phyloP scores from a whole-genome alignment of 2,329 filamentous ascomycete genomes.

The Paraconiothyrium brasiliense region DNA sequence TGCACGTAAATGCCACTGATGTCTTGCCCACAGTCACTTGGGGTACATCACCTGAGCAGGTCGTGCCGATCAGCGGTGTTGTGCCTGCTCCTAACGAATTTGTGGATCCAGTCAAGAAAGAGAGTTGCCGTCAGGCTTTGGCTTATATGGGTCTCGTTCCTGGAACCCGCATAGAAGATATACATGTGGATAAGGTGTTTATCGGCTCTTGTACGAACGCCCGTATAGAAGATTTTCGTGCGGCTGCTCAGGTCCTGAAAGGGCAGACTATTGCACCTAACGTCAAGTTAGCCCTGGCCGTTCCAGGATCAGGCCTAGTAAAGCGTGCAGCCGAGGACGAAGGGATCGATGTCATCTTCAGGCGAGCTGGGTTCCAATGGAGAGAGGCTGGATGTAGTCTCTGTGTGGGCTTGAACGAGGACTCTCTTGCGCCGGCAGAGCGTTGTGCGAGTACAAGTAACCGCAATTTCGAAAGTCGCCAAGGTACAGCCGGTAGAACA shows the following conservation, averaged over 20 bases:
- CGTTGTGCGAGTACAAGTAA: constrained; percentile 96
- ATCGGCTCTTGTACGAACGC: constrained; percentile 98
- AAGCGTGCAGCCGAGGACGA: constrained; percentile 92
- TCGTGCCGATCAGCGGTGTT: constrained; percentile 87
- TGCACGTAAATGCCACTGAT: constrained; percentile 90
- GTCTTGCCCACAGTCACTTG: constrained; percentile 93
- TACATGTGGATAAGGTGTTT: constrained; percentile 93
- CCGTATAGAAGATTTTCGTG: constrained; percentile 92
- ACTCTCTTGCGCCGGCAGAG: constrained; percentile 91
- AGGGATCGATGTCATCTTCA: constrained; percentile 91
- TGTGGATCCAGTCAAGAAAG: constrained; percentile 79
- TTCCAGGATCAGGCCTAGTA: constrained; percentile 93
- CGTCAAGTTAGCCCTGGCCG: constrained; percentile 93
- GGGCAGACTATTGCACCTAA: constrained; percentile 87
- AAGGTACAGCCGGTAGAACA: constrained; percentile 89
- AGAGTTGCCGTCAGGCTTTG: constrained; percentile 79
- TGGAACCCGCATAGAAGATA: constrained; percentile 88
- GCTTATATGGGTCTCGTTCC: constrained; percentile 95
- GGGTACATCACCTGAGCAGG: constrained; percentile 98
- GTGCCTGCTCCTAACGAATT: constrained; percentile 93
- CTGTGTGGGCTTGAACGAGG: constrained; percentile 99
- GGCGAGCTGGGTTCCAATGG: constrained; percentile 95
- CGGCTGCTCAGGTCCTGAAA: constrained; percentile 84
- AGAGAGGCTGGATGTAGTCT: constrained; percentile 98
- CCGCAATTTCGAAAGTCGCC: constrained; percentile 96